Evolutionary conservation across 768 basidiomycete genomes (phyloP), one percentile per base, ranked within the genome.

Genomic region (Sporobolomyces phaffii): DNA sequence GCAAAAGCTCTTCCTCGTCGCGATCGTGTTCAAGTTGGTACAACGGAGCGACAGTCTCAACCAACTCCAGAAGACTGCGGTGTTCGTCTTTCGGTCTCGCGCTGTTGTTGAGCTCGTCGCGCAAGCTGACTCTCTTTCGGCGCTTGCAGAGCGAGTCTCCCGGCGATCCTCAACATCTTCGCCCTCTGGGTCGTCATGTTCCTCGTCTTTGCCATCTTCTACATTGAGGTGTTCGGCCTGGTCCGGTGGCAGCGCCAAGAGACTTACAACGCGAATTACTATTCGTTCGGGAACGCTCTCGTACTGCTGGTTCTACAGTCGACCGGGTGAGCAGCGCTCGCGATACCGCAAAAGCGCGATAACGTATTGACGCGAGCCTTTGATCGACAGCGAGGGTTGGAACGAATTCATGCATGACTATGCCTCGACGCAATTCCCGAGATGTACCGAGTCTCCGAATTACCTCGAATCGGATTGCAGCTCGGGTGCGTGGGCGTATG

Each of bases 381-480:
- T n/a, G n/a, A n/a, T n/a, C n/a, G n/a, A n/a, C 70, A 92, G 92
- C 13, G 93, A 97, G 77, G 90, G 86, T 0, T 98, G 94, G 94
- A 97, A 97, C 76, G 85, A 87, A 73, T 96, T 87, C 77, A 97
- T 97, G 94, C 93, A 97, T 76, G 90, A 97, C 78, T 94, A 85
- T 20, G 54, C 54, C 36, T 62, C 68, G 28, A 44, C 56, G 31
- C 22, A 59, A 11, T 66, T 56, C 28, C 67, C 67, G 1, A 1
- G n/a, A 6, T 69, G 67, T 45, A 69, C 72, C 20, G 33, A 44
- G 13, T 38, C 81, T 2, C 57, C 65, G 11, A 74, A 78, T 13
- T 80, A 83, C 58, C 77, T 81, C 5, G 83, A 88, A 47, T 86
- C 89, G 0, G 94, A 98, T 76, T 98, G 94, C 72, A 93, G 94